Percentiles rank a stretch among this genome's conserved stretches.
Conservation (phyloP, 2,329 filamentous ascomycete species). For the Cladophialophora psammophila region DNA sequence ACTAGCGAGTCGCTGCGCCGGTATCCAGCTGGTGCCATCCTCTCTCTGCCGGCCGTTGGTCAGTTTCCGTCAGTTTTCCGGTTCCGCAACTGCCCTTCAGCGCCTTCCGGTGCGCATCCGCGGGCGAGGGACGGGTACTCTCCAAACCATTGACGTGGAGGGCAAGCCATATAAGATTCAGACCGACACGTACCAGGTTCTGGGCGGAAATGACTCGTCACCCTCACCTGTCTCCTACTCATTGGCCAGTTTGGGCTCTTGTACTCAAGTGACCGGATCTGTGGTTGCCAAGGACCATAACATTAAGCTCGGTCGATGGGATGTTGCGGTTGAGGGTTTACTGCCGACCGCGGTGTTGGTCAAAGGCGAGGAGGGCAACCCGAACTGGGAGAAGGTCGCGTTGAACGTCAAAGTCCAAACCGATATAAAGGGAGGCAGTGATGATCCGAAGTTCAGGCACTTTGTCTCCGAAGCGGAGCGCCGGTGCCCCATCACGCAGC, state of each 20-base stretch:
- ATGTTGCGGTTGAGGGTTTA: constrained; percentile 40
- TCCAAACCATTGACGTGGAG: constrained; percentile 40
- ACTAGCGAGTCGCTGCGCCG: background rate
- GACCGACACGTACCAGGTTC: constrained; percentile 43
- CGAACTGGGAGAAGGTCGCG: constrained; percentile 43
- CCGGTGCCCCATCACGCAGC: constrained; percentile 44
- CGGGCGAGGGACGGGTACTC: constrained; percentile 40
- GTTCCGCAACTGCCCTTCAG: background rate
- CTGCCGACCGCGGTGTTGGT: constrained; percentile 42
- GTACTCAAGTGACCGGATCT: constrained; percentile 44
- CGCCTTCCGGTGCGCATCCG: constrained; percentile 39
- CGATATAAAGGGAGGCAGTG: constrained; percentile 29
- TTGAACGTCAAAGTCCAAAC: constrained; percentile 42
- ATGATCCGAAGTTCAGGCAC: constrained; percentile 34
- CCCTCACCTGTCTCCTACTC: constrained; percentile 45
- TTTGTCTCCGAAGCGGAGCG: constrained; percentile 43
- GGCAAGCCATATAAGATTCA: constrained; percentile 42
- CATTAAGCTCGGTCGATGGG: constrained; percentile 42
- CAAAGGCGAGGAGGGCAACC: constrained; percentile 42
- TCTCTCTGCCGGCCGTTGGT: background rate
- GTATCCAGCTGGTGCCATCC: background rate
- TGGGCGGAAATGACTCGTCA: constrained; percentile 43
- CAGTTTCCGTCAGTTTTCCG: background rate
- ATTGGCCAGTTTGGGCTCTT: constrained; percentile 43
- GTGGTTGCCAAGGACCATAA: constrained; percentile 43